Evolutionary conservation across 768 basidiomycete genomes (phyloP), one percentile per base, ranked within the genome.

Genomic region (Lactarius hengduanensis): DNA sequence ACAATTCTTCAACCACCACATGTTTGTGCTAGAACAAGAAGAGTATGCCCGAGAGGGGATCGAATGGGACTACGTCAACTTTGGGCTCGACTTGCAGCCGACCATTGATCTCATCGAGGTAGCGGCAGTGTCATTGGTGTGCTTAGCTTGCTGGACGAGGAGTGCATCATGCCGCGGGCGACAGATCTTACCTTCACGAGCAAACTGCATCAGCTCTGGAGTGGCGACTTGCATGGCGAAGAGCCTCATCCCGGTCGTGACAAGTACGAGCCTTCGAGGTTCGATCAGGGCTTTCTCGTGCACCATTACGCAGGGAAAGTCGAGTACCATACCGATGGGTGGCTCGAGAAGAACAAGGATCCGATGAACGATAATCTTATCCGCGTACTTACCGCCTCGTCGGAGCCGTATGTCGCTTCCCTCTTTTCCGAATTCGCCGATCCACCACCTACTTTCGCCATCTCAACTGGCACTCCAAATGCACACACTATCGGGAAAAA

Each of bases 281-380:
- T 98, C 74, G 90, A 92, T 36, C 93, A 94, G 73, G 95, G 96
- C 4, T 99, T 99, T 80, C 86, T 94, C 71, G 85, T 99, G 59
- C 87, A 93, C 68, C 97, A 99, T 74, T 98, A 98, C 73, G 97
- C 97, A 1, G 97, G 95, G 38, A 91, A 87, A 71, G 97, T 99
- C 72, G 96, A 98, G 72, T 99, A 99, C 73, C 85, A 90, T 34
- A 98, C 95, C 2, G 89, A 93, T 45, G 93, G 95, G 18, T 99
- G 97, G 97, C 80, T 99, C 71, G 96, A 96, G 80, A 99, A 98
- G 87, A 99, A 99, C 83, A 97, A 97, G 78, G 97, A 99, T 72
- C 97, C 97, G 0, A 80, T 99, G 65, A 98, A 98, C 74, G 96
- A 98, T 76, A 95, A 97, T 74, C 83, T 98, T 61, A 92, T 94